Evolutionary conservation across 2,329 filamentous ascomycete species (phyloP).

Genomic region (Phyllosticta citrichinensis): DNA sequence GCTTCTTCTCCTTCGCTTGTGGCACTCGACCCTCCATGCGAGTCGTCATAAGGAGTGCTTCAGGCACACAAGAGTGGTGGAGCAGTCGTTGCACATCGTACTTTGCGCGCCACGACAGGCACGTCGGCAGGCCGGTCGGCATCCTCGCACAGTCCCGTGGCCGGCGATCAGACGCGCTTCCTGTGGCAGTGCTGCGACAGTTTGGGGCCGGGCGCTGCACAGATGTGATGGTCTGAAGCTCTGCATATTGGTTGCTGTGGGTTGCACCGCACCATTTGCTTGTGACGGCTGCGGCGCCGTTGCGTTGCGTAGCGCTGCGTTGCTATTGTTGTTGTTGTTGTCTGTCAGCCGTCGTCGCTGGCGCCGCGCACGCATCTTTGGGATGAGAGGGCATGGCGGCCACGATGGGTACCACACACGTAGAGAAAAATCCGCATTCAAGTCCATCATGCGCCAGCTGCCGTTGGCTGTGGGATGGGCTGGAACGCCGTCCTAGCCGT

Average conservation of each 20-base stretch:
- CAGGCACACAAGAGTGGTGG: background rate
- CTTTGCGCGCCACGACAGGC: background rate
- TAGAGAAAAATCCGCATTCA: background rate
- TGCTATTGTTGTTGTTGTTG: background rate
- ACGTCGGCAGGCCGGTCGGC: background rate
- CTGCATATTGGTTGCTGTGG: background rate
- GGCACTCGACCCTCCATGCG: background rate
- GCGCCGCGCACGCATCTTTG: background rate
- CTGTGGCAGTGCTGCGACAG: background rate
- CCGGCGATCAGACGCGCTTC: background rate
- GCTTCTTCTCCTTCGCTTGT: background rate
- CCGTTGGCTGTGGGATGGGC: background rate
- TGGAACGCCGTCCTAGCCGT: background rate
- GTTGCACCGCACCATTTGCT: background rate
- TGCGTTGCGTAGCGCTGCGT: too few species aligned
- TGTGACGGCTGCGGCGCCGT: too few species aligned
- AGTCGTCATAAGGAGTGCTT: background rate
- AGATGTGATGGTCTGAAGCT: background rate
- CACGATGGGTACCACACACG: background rate
- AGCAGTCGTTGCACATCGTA: background rate
- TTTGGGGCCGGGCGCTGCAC: background rate
- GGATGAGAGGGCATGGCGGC: background rate
- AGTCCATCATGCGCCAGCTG: background rate
- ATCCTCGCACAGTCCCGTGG: too few species aligned
- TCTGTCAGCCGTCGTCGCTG: background rate